Base-by-base conservation (phyloP, 2,329 filamentous ascomycete genomes). In the Aspergillus caelatus region DNA sequence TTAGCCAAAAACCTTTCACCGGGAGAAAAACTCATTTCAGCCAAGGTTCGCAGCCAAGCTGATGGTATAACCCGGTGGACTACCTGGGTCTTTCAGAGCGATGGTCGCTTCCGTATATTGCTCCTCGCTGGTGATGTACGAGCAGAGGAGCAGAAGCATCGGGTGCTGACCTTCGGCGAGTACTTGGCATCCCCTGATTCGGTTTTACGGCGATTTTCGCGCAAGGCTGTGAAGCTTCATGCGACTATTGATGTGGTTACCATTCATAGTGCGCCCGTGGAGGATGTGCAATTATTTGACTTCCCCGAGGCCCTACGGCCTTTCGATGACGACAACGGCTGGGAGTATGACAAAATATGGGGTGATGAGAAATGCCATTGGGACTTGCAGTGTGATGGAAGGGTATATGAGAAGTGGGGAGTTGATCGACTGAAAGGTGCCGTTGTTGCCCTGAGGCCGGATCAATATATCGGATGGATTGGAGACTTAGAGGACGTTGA, bases 101-200 rank as follows among this genome's bases (percentile, higher is more conserved):
- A 78, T 55, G 78, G 78, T 2, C 70, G 70, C 12, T 79, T 76
- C 65, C 69, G 74, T 5, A 63, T 80, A 28, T 64, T 79, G 28
- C 75, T 91, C 3, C 89, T 92, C 63, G 83, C 87, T 0, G 89
- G 89, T 2, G 81, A 90, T 67, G 75, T 91, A 2, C 75, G 79
- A 2, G 65, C 77, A 0, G 23, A 76, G 0, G 63, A 66, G 1
- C 85, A 87, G 66, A 81, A 79, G 56, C 67, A 73, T 0, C 79
- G 82, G 3, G 74, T 88, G 3, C 74, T 82, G 39, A 67, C 61
- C 0, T 81, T 90, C 45, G 84, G 85, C 55, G 68, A 36, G 19
- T 54, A 54, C 26, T 36, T 54, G 8, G 4, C 30, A 75, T 23
- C 57, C 1, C 30, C 14, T 8, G 16, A 65, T 0, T 73, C 77